Evolutionary conservation across 176 grass and related monocot species (phyloP).

Genomic region (Musa beccarii): DNA sequence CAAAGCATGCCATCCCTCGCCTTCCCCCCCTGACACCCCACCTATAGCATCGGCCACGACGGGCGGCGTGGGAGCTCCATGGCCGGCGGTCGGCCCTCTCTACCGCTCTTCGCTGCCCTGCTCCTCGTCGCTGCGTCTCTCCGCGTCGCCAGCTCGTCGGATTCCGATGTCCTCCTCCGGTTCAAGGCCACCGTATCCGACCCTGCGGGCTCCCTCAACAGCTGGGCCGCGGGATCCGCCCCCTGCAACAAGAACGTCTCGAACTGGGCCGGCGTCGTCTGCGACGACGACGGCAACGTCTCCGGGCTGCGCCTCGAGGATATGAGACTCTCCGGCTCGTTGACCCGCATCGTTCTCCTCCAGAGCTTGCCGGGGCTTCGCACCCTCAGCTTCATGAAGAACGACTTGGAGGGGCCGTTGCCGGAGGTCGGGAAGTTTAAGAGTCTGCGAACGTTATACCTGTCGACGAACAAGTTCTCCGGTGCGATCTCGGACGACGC

Average conservation of each 20-base stretch:
- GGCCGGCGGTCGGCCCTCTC: background rate
- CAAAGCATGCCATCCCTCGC: background rate
- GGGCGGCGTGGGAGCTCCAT: background rate
- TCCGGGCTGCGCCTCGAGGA: slow-evolving; percentile 65
- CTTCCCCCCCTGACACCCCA: background rate
- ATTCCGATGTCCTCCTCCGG: slow-evolving; percentile 48
- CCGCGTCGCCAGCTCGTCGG: too few relatives aligned
- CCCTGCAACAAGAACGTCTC: slow-evolving; percentile 32
- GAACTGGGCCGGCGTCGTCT: slow-evolving; percentile 58
- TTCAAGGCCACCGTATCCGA: slow-evolving; percentile 47
- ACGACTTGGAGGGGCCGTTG: slow-evolving; percentile 52
- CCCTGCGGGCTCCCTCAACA: slow-evolving; percentile 11
- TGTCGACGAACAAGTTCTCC: slow-evolving; percentile 61
- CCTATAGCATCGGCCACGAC: background rate
- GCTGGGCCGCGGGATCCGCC: slow-evolving; percentile 38
- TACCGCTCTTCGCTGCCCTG: background rate
- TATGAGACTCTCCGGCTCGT: slow-evolving; percentile 62
- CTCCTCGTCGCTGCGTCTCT: background rate
- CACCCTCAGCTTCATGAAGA: slow-evolving; percentile 60
- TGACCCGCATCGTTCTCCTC: slow-evolving; percentile 34
- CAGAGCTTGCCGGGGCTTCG: slow-evolving; percentile 28
- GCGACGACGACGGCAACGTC: slow-evolving; percentile 33
- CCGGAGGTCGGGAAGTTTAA: slow-evolving; percentile 43
- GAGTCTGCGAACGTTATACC: slow-evolving; percentile 37
- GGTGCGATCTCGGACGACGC: slow-evolving; percentile 49